These are phyloP conservation scores for Neoconidiobolus thromboides DNA, from an alignment of 371 early-diverging fungal genomes.

Conservation along the genomic window DNA sequence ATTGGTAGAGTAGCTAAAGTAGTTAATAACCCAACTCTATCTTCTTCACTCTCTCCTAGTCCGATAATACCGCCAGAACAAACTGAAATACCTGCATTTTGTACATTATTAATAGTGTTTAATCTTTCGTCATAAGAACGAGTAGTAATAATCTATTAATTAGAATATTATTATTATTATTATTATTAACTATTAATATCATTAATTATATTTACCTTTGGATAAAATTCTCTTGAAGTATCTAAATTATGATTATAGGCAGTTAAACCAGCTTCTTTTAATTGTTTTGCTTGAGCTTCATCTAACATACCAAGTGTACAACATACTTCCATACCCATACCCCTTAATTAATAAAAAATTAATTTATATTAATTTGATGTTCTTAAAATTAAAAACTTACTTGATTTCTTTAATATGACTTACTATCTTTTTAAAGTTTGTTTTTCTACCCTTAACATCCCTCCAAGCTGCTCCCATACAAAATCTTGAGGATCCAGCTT, in stretches of 20 bases:
- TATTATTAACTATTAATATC: not conserved
- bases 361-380: not conserved
- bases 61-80: conserved; percentile 83
- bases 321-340: conserved; percentile 84
- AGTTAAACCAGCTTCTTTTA: conserved; percentile 72
- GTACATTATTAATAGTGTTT: conserved; percentile 51
- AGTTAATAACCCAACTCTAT: conserved; percentile 59
- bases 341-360: conserved; percentile 4
- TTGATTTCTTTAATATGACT: conserved; percentile 59
- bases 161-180: not conserved
- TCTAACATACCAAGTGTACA: conserved; percentile 76
- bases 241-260: conserved; percentile 86
- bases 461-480: conserved; percentile 82
- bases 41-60: conserved; percentile 51
- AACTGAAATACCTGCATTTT: conserved; percentile 67
- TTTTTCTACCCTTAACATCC: conserved; percentile 60
- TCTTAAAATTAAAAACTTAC: not conserved
- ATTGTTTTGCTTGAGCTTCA: conserved; percentile 46
- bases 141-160: conserved; percentile 46
- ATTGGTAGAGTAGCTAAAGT: conserved; percentile 51
- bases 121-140: conserved; percentile 66
- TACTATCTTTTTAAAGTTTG: conserved; percentile 64
- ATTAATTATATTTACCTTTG: conserved; percentile 17
- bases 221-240: conserved; percentile 65
- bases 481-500: conserved; percentile 58